Evolutionary conservation across 192 early-diverging fungal genomes (phyloP), one percentile per base, ranked within the genome.

Genomic region (Coemansia sp.): DNA sequence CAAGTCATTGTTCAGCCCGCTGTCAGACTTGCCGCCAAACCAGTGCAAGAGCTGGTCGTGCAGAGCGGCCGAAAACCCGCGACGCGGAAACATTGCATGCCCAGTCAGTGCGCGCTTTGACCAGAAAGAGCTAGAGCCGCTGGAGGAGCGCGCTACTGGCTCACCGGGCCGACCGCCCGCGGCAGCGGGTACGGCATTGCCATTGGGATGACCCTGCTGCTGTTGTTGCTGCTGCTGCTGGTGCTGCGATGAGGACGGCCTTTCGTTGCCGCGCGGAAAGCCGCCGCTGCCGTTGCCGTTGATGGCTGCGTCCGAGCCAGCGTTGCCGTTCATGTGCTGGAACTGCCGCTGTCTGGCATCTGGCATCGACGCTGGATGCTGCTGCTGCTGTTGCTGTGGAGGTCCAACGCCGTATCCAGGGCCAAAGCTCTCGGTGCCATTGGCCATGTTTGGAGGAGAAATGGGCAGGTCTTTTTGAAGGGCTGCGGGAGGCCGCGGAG

Each of bases 1-100:
- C 22, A 82, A 66, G 55, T 78, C 75, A 65, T 73, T 68, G 55
- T 64, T 62, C 24, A 72, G 63, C 22, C 63, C 56, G n/a, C 64
- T 53, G 61, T 69, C 69, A 8, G 67, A 52, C 60, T 77, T 77
- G 55, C 81, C 81, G 32, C 81, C 81, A 23, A 82, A 82, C 68
- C 75, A 71, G 45, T 71, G 67, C 45, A 74, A 50, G 19, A 69
- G 61, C 28, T 68, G 60, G 30, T 65, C 72, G 55, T 78, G 65
- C 39, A 74, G 68, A 4, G 81, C 72, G 1, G 72, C 56, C 6
- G 81, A 78, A 62, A 78, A 82, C 20, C 75, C 81, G 46, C 72
- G 67, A 10, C 81, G 69, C n/a, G 81, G 81, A 30, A 82, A 82
- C 63, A 71, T 52, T 20, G 64, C 8, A n/a, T 46, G 30, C 28